Conservation (phyloP, 2,329 filamentous ascomycete species). For the Ceratocystis colombiana region DNA sequence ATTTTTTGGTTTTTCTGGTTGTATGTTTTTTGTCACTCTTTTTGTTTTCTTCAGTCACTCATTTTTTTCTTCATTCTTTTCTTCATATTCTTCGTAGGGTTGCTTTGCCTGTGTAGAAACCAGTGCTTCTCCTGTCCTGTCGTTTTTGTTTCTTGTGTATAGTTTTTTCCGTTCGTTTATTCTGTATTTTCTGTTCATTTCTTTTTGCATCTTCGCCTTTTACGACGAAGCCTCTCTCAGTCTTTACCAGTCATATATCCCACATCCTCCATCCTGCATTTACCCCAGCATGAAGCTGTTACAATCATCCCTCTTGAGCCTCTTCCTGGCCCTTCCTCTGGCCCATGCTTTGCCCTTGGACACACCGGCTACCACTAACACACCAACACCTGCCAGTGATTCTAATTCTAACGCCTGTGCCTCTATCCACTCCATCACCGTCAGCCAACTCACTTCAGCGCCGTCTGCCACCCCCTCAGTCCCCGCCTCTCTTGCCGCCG, state of each 20-base stretch:
- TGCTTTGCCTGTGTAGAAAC: conserved; percentile 1
- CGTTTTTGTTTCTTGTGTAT: conserved; percentile 15
- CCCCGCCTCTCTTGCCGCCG: conserved; percentile 33
- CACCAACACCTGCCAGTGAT: conserved; percentile 7
- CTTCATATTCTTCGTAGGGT: conserved; percentile 6
- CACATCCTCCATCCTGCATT: conserved; percentile 1
- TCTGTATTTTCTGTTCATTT: conserved; percentile 14
- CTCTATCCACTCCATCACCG: conserved; percentile 13
- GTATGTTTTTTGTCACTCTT: not conserved
- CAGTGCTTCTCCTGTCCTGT: conserved; percentile 8
- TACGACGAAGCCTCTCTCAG: not conserved
- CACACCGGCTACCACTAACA: not conserved
- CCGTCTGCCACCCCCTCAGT: conserved; percentile 31
- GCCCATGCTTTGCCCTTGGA: conserved; percentile 3
- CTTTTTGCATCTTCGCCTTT: conserved; percentile 3
- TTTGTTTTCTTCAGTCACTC: not conserved
- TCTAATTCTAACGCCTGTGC: conserved; percentile 10
- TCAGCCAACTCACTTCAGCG: not conserved
- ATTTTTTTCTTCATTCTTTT: not conserved
- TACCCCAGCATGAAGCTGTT: conserved; percentile 1
- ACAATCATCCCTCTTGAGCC: conserved; percentile 1
- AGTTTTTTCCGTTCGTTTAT: conserved; percentile 10
- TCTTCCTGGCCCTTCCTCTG: conserved; percentile 6
- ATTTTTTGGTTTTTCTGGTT: not conserved
- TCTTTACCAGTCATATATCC: not conserved